A percentile compares a stretch with the other conserved stretches of the same genome.
Evolutionary conservation across 495 filamentous ascomycete species (phyloP).

Genomic region (Talaromyces borbonicus): DNA sequence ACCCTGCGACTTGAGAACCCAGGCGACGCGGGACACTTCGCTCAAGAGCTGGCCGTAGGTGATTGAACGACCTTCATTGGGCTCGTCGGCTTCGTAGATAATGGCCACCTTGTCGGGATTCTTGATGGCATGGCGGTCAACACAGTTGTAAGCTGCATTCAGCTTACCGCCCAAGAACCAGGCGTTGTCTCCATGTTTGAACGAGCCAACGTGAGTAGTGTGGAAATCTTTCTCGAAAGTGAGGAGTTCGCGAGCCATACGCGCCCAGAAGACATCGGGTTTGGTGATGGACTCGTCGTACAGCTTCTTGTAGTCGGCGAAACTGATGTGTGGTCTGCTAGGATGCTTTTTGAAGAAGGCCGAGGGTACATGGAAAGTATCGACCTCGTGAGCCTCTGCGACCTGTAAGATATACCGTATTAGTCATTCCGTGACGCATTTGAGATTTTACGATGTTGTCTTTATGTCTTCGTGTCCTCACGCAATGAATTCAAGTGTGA

Average conservation of each 20-base stretch:
- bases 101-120: conserved; percentile 88
- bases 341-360: conserved; percentile 63
- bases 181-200: conserved; percentile 72
- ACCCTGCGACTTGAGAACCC: conserved; percentile 84
- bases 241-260: conserved; percentile 76
- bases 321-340: conserved; percentile 51
- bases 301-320: conserved; percentile 84
- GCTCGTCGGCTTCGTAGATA: conserved; percentile 97
- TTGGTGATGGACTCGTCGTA: conserved; percentile 95
- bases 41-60: conserved; percentile 91
- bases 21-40: conserved; percentile 78
- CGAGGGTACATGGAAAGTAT: conserved; percentile 64
- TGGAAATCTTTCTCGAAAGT: conserved; percentile 88
- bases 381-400: conserved; percentile 73
- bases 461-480: too few relatives aligned
- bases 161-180: conserved; percentile 94
- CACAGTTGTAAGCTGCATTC: conserved; percentile 95
- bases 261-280: conserved; percentile 86
- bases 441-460: too few relatives aligned
- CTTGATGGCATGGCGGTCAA: conserved; percentile 91
- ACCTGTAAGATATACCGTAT: conserved; percentile 16
- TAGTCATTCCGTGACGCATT: too few relatives aligned
- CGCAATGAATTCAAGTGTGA: too few relatives aligned
- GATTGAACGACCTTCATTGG: conserved; percentile 74
- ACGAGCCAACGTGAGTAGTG: conserved; percentile 72